Conservation (phyloP, 2,329 filamentous ascomycete species). For the Colletotrichum cereale region DNA sequence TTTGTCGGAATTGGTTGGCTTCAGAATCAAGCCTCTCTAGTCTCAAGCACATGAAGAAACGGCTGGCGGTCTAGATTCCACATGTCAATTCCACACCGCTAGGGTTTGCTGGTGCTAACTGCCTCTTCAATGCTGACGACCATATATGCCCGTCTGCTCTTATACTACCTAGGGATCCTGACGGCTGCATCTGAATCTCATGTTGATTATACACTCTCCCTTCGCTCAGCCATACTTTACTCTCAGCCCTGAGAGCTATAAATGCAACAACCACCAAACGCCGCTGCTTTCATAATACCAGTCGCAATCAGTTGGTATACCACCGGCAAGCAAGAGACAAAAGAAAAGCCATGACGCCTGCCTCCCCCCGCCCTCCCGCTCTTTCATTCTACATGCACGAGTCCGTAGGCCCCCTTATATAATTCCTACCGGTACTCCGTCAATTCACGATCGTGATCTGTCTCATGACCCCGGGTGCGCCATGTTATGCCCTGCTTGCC, state of each 20-base stretch:
- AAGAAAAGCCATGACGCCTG: constrained; percentile 12
- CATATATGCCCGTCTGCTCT: not conserved
- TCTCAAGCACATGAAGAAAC: not conserved
- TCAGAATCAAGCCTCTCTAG: not conserved
- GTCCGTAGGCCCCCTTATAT: not conserved
- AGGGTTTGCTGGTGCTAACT: not conserved
- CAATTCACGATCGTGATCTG: not conserved
- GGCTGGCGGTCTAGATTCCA: not conserved
- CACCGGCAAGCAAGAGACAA: not conserved
- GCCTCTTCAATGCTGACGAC: not conserved
- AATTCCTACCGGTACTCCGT: not conserved
- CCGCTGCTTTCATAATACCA: constrained; percentile 10
- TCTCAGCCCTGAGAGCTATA: not conserved
- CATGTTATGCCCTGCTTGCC: constrained; percentile 58
- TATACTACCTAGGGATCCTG: not conserved
- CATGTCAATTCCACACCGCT: not conserved
- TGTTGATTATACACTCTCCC: not conserved
- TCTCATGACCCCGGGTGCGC: not conserved
- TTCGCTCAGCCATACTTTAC: not conserved
- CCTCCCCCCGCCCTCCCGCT: not conserved
- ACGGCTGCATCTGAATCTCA: not conserved
- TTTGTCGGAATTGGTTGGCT: not conserved
- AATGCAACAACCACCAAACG: constrained; percentile 16
- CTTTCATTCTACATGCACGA: constrained; percentile 11
- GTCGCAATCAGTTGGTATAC: constrained; percentile 27